A percentile compares a stretch with the other conserved stretches of the same genome.
phyloP scores from a whole-genome alignment of 345 rosid species.

The Gossypium turneri region DNA sequence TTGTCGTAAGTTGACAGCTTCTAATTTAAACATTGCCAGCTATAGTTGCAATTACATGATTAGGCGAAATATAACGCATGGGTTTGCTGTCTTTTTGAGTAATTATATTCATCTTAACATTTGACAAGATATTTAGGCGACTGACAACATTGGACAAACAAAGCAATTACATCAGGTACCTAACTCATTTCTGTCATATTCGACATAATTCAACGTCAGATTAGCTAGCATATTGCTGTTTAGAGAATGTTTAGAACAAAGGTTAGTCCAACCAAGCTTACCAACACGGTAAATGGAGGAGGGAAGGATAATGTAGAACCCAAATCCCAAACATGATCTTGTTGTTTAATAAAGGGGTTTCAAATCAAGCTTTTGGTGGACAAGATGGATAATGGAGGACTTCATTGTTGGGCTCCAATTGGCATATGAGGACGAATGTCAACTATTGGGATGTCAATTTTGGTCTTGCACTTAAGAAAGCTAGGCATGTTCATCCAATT shows the following conservation, averaged over 20 bases:
- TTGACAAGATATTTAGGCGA: neutral
- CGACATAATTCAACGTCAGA: constrained; percentile 1
- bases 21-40: neutral
- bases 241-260: neutral
- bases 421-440: constrained; percentile 12
- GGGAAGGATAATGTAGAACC: neutral
- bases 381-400: neutral
- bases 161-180: neutral
- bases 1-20: neutral
- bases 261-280: neutral
- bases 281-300: neutral
- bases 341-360: neutral
- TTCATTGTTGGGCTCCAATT: constrained; percentile 1
- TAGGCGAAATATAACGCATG: neutral
- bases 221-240: constrained; percentile 13
- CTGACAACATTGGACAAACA: neutral
- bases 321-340: constrained; percentile 1
- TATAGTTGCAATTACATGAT: neutral
- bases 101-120: neutral
- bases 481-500: constrained; percentile 4
- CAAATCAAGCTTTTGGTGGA: neutral
- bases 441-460: constrained; percentile 3
- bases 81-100: neutral
- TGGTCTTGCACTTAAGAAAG: neutral
- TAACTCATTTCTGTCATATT: constrained; percentile 2